Percentiles rank a stretch among this genome's conserved stretches.
These are phyloP conservation scores for Lophium mytilinum DNA, from an alignment of 495 filamentous ascomycete genomes.

Conservation along the genomic window DNA sequence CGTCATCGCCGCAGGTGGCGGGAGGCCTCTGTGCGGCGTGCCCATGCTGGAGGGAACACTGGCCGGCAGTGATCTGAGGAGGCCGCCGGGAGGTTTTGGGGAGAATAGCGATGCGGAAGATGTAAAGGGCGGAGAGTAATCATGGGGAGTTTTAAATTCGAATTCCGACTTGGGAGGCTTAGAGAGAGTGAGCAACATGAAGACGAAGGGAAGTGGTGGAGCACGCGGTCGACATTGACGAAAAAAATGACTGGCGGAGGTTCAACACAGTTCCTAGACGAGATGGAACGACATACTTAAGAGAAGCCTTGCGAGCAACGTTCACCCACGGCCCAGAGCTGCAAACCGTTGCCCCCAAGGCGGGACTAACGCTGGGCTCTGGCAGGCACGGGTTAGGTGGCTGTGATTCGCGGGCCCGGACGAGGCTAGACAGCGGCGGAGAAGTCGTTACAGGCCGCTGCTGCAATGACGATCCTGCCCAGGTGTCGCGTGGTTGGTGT, in stretches of 20 bases:
- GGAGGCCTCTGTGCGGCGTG: constrained; percentile 66
- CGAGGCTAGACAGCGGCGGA: constrained; percentile 9
- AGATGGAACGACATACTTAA: constrained; percentile 21
- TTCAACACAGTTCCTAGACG: constrained; percentile 7
- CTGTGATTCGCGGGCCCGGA: constrained; percentile 22
- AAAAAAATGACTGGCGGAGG: constrained; percentile 12
- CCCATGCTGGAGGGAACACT: constrained; percentile 47
- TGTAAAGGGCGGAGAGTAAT: constrained; percentile 53
- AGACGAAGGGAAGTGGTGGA: constrained; percentile 3
- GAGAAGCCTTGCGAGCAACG: constrained; percentile 21
- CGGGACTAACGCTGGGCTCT: constrained; percentile 16
- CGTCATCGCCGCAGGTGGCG: constrained; percentile 65
- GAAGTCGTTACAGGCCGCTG: constrained; percentile 11
- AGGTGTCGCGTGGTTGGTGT: constrained; percentile 17
- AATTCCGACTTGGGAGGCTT: constrained; percentile 52
- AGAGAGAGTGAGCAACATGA: constrained; percentile 61
- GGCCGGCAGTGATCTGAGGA: constrained; percentile 36
- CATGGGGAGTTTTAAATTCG: constrained; percentile 62
- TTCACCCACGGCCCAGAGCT: constrained; percentile 21
- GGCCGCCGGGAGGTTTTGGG: constrained; percentile 47
- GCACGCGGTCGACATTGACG: constrained; percentile 12
- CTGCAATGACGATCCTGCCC: constrained; percentile 20
- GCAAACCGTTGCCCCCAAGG: constrained; percentile 19
- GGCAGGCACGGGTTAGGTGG: constrained; percentile 11
- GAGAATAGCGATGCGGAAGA: constrained; percentile 50